These are phyloP conservation scores for Globisporangium splendens DNA, from an alignment of 352 stramenopile genomes.

Conservation along the genomic window DNA sequence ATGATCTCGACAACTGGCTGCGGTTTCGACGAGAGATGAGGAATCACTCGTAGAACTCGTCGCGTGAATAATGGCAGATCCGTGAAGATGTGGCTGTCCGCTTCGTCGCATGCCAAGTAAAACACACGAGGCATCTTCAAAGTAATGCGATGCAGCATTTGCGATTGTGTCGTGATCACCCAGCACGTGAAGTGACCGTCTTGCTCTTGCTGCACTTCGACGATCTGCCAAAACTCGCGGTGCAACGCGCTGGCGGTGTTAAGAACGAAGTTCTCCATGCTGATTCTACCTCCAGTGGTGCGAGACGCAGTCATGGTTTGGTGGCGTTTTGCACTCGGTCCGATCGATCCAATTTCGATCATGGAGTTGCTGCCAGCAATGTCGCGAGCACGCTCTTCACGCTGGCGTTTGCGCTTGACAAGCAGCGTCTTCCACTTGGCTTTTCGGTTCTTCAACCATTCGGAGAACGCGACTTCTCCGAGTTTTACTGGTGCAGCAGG, in stretches of 20 bases:
- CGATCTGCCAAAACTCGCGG: slow-evolving; percentile 73
- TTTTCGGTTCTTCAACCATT: slow-evolving; percentile 72
- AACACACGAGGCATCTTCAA: slow-evolving; percentile 70
- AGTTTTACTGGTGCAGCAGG: slow-evolving; percentile 37
- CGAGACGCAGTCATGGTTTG: slow-evolving; percentile 20
- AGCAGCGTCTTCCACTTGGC: slow-evolving; percentile 66
- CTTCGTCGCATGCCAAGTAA: slow-evolving; percentile 60
- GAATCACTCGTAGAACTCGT: slow-evolving; percentile 51
- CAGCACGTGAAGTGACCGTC: slow-evolving; percentile 92
- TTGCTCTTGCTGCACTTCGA: slow-evolving; percentile 76
- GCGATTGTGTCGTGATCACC: slow-evolving; percentile 89
- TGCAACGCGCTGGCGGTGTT: slow-evolving; percentile 52
- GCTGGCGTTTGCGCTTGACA: slow-evolving; percentile 50
- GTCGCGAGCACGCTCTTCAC: slow-evolving; percentile 43
- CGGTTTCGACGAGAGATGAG: slow-evolving; percentile 49
- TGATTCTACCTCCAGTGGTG: slow-evolving; percentile 37
- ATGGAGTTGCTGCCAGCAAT: slow-evolving; percentile 14
- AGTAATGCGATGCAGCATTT: slow-evolving; percentile 70
- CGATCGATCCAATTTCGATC: slow-evolving; percentile 9
- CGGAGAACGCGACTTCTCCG: slow-evolving; percentile 47
- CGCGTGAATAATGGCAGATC: slow-evolving; percentile 48
- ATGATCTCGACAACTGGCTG: slow-evolving; percentile 62
- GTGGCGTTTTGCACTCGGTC: slow-evolving; percentile 31
- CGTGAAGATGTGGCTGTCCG: slow-evolving; percentile 77
- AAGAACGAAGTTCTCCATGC: slow-evolving; percentile 82